Evolutionary conservation across 2,329 filamentous ascomycete genomes (phyloP), one percentile per base, ranked within the genome.

Genomic region (Xylariaceae sp.): DNA sequence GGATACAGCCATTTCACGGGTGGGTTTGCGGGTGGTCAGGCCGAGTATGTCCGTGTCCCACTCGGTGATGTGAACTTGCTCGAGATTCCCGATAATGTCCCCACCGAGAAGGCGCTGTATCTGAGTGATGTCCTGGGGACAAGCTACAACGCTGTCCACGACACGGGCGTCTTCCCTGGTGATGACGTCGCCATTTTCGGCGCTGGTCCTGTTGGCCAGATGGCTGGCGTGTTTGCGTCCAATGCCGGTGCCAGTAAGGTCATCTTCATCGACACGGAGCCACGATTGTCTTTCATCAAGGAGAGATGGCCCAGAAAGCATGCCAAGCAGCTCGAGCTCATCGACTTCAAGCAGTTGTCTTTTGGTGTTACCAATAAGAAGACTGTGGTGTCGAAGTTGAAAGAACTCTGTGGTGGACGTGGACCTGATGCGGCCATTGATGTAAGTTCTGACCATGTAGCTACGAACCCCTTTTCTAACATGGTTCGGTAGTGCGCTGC

Each of bases 141-240:
- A 0, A 87, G 86, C 8, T 96, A 90, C 81, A 87, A 96, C 70
- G 85, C 83, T 55, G 90, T 95, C 44, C 87, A 92, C 48, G 90
- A 95, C 69, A 95, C 90, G 0, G 88, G 84, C 1, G 88, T 96
- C n/a, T 86, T 89, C 63, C 79, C 87, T 39, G 85, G 82, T 10
- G 90, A 95, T 66, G 78, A 86, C 1, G 90, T 96, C 1, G 90
- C 89, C 39, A 85, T 95, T 61, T 96, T 90, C 62, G 91, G 90
- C n/a, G 89, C 87, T 0, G 91, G 91, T 0, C 92, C 90, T 0
- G 89, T 96, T 55, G 91, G 92, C 0, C 89, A 95, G 69, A 94
- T 95, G 88, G 83, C 81, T 1, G 88, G 87, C 1, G 78, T 90
- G 56, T 95, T 93, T 75, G 84, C 87, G 0, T 78, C 90, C 58